phyloP scores from a whole-genome alignment of 495 filamentous ascomycete genomes.

The Penicillium bialowiezense region DNA sequence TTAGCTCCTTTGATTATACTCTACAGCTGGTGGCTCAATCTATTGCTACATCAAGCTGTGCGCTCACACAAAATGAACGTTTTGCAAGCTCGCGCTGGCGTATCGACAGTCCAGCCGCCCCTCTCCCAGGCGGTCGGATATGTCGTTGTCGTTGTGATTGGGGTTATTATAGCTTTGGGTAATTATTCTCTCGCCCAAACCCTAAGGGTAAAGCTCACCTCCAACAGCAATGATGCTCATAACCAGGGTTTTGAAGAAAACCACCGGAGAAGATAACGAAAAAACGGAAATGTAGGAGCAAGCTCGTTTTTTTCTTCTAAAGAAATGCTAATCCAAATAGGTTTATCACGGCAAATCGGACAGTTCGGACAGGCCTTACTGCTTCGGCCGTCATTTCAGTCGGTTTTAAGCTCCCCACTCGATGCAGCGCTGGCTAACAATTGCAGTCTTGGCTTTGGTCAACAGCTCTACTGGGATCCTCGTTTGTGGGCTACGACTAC shows the following conservation, averaged over 20 bases:
- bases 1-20: too few species aligned
- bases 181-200: neutral
- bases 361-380: conserved; percentile 36
- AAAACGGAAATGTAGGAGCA: conserved; percentile 38
- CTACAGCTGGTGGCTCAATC: too few species aligned
- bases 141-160: conserved; percentile 33
- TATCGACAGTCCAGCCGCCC: conserved; percentile 26
- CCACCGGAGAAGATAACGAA: conserved; percentile 37
- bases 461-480: conserved; percentile 30
- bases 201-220: neutral
- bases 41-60: neutral
- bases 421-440: neutral
- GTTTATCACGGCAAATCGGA: conserved; percentile 43
- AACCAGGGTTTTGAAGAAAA: conserved; percentile 33
- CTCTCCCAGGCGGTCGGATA: conserved; percentile 38
- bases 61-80: conserved; percentile 11
- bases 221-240: conserved; percentile 34
- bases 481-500: conserved; percentile 34
- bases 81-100: conserved; percentile 17
- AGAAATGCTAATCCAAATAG: conserved; percentile 12
- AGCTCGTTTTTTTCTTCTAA: neutral
- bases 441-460: conserved; percentile 35
- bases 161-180: conserved; percentile 33
- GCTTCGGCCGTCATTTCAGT: conserved; percentile 40
- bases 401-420: conserved; percentile 1